phyloP scores from a whole-genome alignment of 208 protist genomes.

The Wallacemonas sp. region DNA sequence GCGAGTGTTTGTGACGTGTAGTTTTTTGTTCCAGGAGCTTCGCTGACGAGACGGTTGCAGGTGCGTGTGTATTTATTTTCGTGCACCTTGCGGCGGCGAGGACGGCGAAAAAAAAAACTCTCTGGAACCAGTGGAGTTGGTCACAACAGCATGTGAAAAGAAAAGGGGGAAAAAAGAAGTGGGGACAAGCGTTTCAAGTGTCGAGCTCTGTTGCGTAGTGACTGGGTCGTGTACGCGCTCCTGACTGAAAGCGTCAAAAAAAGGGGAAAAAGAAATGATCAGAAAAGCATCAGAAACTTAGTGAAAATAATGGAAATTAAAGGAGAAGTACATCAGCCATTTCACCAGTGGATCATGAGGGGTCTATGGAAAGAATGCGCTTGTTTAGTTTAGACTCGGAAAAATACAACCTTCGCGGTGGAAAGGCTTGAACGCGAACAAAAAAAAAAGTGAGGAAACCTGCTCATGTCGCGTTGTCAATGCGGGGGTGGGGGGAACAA shows the following conservation, averaged over 20 bases:
- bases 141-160: background rate
- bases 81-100: too few relatives aligned
- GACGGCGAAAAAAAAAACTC: too few relatives aligned
- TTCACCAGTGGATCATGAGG: background rate
- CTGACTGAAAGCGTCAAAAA: constrained; percentile 8
- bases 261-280: background rate
- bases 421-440: background rate
- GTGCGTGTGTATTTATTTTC: too few relatives aligned
- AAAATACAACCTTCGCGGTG: too few relatives aligned
- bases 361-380: background rate
- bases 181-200: background rate
- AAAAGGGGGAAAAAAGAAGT: background rate
- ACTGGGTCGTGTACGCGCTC: constrained; percentile 10
- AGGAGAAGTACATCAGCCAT: background rate
- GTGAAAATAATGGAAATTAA: constrained; percentile 4
- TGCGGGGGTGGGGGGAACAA: background rate
- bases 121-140: background rate
- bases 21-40: too few relatives aligned
- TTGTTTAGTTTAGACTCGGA: background rate
- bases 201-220: constrained; percentile 8
- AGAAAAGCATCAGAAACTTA: background rate
- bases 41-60: too few relatives aligned
- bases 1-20: background rate
- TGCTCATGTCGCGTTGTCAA: background rate
- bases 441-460: too few relatives aligned